Evolutionary conservation across 2,329 filamentous ascomycete genomes (phyloP).

Genomic region (Talaromyces amestolkiae): DNA sequence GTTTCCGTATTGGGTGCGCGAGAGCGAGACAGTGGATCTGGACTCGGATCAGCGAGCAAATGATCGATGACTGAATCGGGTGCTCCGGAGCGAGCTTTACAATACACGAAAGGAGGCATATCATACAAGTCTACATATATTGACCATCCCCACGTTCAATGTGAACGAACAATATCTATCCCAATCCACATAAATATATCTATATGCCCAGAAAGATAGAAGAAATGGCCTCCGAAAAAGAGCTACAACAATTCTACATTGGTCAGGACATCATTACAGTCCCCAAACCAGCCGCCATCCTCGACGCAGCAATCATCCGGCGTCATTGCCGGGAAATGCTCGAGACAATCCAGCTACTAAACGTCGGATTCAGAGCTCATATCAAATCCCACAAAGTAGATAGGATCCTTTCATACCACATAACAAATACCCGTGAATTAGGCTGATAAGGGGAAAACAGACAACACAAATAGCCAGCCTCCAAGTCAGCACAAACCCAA

Average conservation of each 20-base stretch:
- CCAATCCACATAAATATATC: background rate
- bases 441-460: background rate
- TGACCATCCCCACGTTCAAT: background rate
- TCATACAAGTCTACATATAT: background rate
- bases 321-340: slow-evolving; percentile 72
- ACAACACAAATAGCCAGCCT: background rate
- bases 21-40: background rate
- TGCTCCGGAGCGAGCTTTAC: background rate
- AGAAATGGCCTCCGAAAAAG: background rate
- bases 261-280: slow-evolving; percentile 57
- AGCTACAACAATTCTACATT: background rate
- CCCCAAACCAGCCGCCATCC: slow-evolving; percentile 63
- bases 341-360: slow-evolving; percentile 23
- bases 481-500: background rate
- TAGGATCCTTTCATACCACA: background rate
- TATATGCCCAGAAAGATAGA: background rate
- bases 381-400: background rate
- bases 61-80: background rate
- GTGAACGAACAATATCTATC: background rate
- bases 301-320: slow-evolving; percentile 65
- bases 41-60: background rate
- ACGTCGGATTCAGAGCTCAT: background rate
- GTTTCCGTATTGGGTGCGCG: background rate
- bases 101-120: no score
- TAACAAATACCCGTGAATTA: no score